Evolutionary conservation across 2,329 filamentous ascomycete species (phyloP).

Genomic region (Pestalotiopsis sp.): DNA sequence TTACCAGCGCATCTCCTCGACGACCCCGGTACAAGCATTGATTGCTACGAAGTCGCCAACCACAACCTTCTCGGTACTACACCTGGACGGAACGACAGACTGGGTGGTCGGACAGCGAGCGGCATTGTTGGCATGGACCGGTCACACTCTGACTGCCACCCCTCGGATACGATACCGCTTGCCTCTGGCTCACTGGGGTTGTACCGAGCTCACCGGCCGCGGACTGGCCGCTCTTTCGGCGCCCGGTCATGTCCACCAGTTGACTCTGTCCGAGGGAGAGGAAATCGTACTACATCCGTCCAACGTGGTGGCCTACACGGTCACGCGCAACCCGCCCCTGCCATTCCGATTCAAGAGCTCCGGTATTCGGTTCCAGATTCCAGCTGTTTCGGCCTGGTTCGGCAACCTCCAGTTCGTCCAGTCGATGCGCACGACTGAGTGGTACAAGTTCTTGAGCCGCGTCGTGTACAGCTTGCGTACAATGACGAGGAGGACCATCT

Average conservation of each 20-base stretch:
- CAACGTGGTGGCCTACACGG: slow-evolving; percentile 88
- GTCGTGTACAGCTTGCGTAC: slow-evolving; percentile 73
- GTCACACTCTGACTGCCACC: slow-evolving; percentile 77
- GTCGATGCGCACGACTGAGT: slow-evolving; percentile 69
- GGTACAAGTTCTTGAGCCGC: slow-evolving; percentile 72
- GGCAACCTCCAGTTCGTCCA: slow-evolving; percentile 74
- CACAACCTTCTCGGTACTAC: slow-evolving; percentile 84
- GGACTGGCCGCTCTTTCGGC: slow-evolving; percentile 84
- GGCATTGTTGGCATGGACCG: slow-evolving; percentile 94
- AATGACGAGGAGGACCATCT: slow-evolving; percentile 78
- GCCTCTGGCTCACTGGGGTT: slow-evolving; percentile 88
- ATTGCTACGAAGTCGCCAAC: slow-evolving; percentile 85
- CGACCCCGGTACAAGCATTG: slow-evolving; percentile 83
- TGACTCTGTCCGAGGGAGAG: slow-evolving; percentile 80
- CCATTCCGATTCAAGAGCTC: slow-evolving; percentile 87
- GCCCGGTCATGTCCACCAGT: slow-evolving; percentile 86
- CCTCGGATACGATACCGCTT: slow-evolving; percentile 76
- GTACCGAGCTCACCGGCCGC: slow-evolving; percentile 82
- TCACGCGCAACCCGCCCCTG: slow-evolving; percentile 72
- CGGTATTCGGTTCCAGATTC: slow-evolving; percentile 78
- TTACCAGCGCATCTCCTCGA: slow-evolving; percentile 88
- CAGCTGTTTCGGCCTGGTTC: slow-evolving; percentile 66
- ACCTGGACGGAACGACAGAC: slow-evolving; percentile 90
- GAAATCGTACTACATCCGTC: slow-evolving; percentile 90
- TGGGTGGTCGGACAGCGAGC: slow-evolving; percentile 91